These are phyloP conservation scores for Aspergillus leporis DNA, from an alignment of 495 filamentous ascomycete species.

Conservation along the genomic window DNA sequence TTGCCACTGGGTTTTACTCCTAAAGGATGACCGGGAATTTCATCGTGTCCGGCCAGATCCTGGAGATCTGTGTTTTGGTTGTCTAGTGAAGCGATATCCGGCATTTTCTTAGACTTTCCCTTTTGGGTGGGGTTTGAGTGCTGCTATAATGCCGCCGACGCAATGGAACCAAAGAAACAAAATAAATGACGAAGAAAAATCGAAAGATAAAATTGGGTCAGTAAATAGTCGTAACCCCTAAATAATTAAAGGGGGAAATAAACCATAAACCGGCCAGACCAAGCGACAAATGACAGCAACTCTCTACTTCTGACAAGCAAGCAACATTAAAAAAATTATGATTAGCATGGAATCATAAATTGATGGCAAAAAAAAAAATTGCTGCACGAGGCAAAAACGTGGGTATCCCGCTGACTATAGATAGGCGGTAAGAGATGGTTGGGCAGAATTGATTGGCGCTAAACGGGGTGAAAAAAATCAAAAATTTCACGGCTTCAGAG, in stretches of 20 bases:
- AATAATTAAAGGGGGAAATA: neutral
- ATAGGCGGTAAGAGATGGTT: slow-evolving; percentile 24
- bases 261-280: neutral
- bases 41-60: slow-evolving; percentile 22
- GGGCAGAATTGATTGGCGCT: slow-evolving; percentile 19
- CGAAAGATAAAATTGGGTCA: neutral
- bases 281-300: neutral
- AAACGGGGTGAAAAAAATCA: slow-evolving; percentile 25
- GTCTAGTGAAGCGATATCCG: slow-evolving; percentile 19
- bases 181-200: neutral
- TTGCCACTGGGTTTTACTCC: slow-evolving; percentile 89
- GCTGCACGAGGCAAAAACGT: slow-evolving; percentile 7
- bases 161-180: neutral
- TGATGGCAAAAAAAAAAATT: slow-evolving; percentile 10
- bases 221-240: neutral
- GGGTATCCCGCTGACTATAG: neutral
- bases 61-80: slow-evolving; percentile 13
- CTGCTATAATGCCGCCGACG: neutral
- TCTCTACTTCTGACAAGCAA: neutral
- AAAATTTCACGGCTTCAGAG: slow-evolving; percentile 25
- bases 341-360: slow-evolving; percentile 8
- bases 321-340: slow-evolving; percentile 2
- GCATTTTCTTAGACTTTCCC: slow-evolving; percentile 15
- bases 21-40: slow-evolving; percentile 78
- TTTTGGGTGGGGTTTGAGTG: slow-evolving; percentile 4